Evolutionary conservation across 352 stramenopile species (phyloP), one percentile per base, ranked within the genome.

Genomic region (Phytophthora vignae): DNA sequence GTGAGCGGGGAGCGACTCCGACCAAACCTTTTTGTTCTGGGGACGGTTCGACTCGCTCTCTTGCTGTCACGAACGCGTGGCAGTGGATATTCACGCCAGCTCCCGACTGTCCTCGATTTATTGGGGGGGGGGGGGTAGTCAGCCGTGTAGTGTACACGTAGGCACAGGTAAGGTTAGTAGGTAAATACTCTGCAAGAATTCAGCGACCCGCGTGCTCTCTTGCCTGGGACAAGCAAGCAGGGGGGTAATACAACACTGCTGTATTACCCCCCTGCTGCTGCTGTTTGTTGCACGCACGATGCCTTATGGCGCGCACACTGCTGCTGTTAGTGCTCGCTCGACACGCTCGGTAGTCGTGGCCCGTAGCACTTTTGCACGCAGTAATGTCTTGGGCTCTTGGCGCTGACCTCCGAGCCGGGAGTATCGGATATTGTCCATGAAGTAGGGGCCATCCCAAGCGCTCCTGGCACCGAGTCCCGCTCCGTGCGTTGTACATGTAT

Each of bases 141-240:
- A 59, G 53, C 17, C 9, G 46, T 22, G 46, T 15, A 53, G 44
- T 29, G 25, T 29, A 29, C 25, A 36, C 9, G 31, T 12, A 36
- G 31, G 31, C 8, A 36, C 31, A 1, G 9, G 31, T 10, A 36
- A n/a, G n/a, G n/a, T n/a, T n/a, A n/a, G n/a, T n/a, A 8, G 31
- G 3, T 1, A 36, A 8, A 8, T 36, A 33, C 42, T 59, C 42
- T 69, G 31, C 22, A 62, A 69, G 52, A 64, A 73, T 69, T 73
- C 67, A 64, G 67, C 15, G 10, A 12, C 7, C 46, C n/a, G 44
- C 40, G 21, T 31, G 50, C 31, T 12, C 67, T 69, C 53, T 69
- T 69, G 58, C 62, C 52, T 73, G 67, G 33, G 67, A 69, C 67
- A 69, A 69, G 22, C 25, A 25, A 46, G 49, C 56, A 50, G 21